Evolutionary conservation across 2,329 filamentous ascomycete species (phyloP).

Genomic region (Cladophialophora bantiana): DNA sequence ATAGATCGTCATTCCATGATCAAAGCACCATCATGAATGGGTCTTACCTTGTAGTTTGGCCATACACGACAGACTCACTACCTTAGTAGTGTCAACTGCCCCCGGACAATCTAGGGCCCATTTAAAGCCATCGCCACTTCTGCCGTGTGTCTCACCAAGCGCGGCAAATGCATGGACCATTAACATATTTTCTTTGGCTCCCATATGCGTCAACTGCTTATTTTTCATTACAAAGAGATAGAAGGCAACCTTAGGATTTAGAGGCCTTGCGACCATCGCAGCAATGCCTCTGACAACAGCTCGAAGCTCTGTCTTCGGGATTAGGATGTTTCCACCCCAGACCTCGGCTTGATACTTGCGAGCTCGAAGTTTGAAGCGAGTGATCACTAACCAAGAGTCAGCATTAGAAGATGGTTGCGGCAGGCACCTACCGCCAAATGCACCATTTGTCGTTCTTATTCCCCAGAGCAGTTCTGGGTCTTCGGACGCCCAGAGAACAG

Average conservation of each 20-base stretch:
- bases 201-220: constrained; percentile 7
- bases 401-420: neutral
- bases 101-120: constrained; percentile 20
- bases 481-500: constrained; percentile 15
- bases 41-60: constrained; percentile 12
- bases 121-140: constrained; percentile 13
- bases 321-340: constrained; percentile 17
- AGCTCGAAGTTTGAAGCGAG: constrained; percentile 17
- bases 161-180: constrained; percentile 17
- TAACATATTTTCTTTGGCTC: constrained; percentile 9
- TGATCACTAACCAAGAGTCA: constrained; percentile 8
- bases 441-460: constrained; percentile 9
- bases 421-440: constrained; percentile 4
- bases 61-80: constrained; percentile 4
- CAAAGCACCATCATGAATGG: neutral
- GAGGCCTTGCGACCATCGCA: constrained; percentile 18
- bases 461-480: constrained; percentile 18
- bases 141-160: constrained; percentile 5
- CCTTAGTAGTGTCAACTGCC: constrained; percentile 11
- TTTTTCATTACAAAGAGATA: constrained; percentile 17
- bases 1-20: neutral
- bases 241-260: constrained; percentile 13
- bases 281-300: constrained; percentile 18
- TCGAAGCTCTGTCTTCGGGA: constrained; percentile 10
- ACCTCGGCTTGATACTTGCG: constrained; percentile 4